Base-by-base conservation (phyloP, 1,284 basidiomycete species). In the Mycosarcoma mackinlayi region DNA sequence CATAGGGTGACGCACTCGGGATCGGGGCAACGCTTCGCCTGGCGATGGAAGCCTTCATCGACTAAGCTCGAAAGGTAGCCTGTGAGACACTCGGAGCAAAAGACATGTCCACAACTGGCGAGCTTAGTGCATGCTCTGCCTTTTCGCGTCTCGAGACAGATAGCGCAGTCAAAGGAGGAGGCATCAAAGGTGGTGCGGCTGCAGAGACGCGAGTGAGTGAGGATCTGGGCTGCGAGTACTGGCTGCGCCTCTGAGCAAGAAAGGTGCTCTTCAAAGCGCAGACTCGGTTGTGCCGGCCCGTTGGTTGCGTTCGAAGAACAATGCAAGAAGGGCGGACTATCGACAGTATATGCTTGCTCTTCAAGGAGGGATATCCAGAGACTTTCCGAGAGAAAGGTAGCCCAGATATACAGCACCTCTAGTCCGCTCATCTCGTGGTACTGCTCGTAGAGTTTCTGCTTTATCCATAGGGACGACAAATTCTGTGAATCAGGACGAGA, bases 101-200 rank as follows among this genome's bases (percentile, higher is more conserved):
- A 75, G 16, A 75, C 61, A 46, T 75, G 73, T 6, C 61, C 64
- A 30, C 73, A 75, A 9, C 64, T 68, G 0, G 33, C 23, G 14
- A 75, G 50, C 31, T 46, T 39, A 4, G 47, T 63, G 45, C 73
- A 75, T 5, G 57, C 44, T 35, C 55, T 41, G 11, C 73, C 73
- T 31, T 75, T 75, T 19, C 60, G 56, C 1, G 62, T 62, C 35
- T 75, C 73, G 19, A 75, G 64, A 33, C 73, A 75, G 46, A 75
- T 75, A 40, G 56, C 64, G 35, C 73, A 75, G 31, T 68, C 60
- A 46, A 75, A 75, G 2, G 58, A 59, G 2, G 68, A 50, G 21
- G 64, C 33, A 42, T 67, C 64, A 25, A 75, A 75, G 4, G 50
- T 54, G 11, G 57, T 51, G n/a, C 68, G 52, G 6, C 46, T 62